Evolutionary conservation across 2,329 filamentous ascomycete genomes (phyloP).

Genomic region (Passalora sequoiae): DNA sequence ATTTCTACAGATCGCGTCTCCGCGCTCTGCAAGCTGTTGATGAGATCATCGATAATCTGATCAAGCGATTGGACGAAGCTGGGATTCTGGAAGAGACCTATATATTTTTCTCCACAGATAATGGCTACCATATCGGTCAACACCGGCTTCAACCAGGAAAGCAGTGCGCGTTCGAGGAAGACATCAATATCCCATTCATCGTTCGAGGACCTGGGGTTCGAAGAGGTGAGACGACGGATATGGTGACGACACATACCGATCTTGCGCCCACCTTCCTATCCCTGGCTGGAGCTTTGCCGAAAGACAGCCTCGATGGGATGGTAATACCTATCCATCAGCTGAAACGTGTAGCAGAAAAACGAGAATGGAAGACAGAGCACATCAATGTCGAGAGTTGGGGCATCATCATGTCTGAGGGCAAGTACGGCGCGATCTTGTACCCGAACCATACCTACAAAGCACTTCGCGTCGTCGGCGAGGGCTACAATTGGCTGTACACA

Average conservation of each 20-base stretch:
- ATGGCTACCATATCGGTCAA: slow-evolving; percentile 39
- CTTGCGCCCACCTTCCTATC: slow-evolving; percentile 37
- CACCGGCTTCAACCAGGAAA: slow-evolving; percentile 40
- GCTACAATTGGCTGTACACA: slow-evolving; percentile 60
- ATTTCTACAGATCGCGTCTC: slow-evolving; percentile 49
- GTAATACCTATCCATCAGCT: slow-evolving; percentile 30
- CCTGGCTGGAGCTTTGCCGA: slow-evolving; percentile 28
- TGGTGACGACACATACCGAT: slow-evolving; percentile 39
- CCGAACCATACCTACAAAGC: slow-evolving; percentile 33
- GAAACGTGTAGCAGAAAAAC: not conserved
- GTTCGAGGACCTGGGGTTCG: slow-evolving; percentile 37
- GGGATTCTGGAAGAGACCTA: slow-evolving; percentile 47
- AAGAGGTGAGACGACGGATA: slow-evolving; percentile 25
- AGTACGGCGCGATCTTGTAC: slow-evolving; percentile 26
- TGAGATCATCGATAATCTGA: slow-evolving; percentile 48
- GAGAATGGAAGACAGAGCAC: slow-evolving; percentile 29
- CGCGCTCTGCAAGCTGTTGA: slow-evolving; percentile 51
- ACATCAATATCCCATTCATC: slow-evolving; percentile 39
- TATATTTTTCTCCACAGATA: slow-evolving; percentile 38
- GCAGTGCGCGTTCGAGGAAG: slow-evolving; percentile 37
- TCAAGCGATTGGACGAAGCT: slow-evolving; percentile 40
- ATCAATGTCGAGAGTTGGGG: slow-evolving; percentile 42
- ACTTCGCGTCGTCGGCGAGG: slow-evolving; percentile 24
- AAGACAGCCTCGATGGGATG: slow-evolving; percentile 34
- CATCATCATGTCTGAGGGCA: slow-evolving; percentile 31